A percentile compares a stretch with the other conserved stretches of the same genome.
Evolutionary conservation across 2,329 filamentous ascomycete genomes (phyloP).

Genomic region (Grosmannia huntii): DNA sequence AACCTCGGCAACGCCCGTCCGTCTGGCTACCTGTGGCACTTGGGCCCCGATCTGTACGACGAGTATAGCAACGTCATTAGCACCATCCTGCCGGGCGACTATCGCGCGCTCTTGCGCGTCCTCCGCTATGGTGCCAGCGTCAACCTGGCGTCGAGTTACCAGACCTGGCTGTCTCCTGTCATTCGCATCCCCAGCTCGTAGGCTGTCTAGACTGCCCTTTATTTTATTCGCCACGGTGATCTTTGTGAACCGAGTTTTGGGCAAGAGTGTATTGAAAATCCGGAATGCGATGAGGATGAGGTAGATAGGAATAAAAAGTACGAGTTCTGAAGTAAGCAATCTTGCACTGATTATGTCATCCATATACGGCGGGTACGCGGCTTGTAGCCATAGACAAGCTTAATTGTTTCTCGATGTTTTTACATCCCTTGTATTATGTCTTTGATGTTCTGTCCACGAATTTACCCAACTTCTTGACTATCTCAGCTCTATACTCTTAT

Average conservation of each 20-base stretch:
- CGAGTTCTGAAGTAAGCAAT: neutral
- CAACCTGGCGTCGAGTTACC: neutral
- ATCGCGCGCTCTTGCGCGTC: neutral
- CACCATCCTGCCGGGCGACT: neutral
- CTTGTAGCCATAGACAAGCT: no score
- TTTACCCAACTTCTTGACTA: no score
- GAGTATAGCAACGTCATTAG: neutral
- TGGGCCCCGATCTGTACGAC: neutral
- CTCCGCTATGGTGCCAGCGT: neutral
- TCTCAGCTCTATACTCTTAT: no score
- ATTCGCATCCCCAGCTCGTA: neutral
- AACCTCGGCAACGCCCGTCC: neutral
- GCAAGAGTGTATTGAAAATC: neutral
- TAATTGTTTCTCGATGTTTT: no score
- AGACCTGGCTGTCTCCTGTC: neutral
- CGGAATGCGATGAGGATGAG: neutral
- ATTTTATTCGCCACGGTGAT: neutral
- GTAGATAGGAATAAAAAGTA: neutral
- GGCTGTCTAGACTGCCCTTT: neutral
- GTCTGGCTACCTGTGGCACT: neutral
- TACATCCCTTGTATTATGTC: no score
- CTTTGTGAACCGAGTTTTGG: neutral
- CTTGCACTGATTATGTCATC: no score
- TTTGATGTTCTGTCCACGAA: no score
- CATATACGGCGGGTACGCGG: no score